Evolutionary conservation across 2,329 filamentous ascomycete genomes (phyloP), one percentile per base, ranked within the genome.

Genomic region (Ramichloridium luteum): DNA sequence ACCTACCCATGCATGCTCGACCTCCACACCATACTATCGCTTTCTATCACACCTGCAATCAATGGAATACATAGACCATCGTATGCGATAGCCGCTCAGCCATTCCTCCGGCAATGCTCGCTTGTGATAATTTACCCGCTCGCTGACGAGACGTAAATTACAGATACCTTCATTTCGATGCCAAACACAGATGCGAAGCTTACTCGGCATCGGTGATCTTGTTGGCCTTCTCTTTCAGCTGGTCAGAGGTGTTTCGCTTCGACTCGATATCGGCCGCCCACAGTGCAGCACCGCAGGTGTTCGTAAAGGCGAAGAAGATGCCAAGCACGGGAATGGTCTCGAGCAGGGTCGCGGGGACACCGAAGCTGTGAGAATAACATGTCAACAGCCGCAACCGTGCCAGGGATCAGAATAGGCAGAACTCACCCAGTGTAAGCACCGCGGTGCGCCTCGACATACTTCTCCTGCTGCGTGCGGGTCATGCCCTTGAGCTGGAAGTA

Each of bases 401-500:
- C 16, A 16, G n/a, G n/a, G n/a, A n/a, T n/a, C n/a, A n/a, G 20
- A 20, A 5, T 26, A n/a, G 11, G 39, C 26, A 25, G 20, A 16
- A 32, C 75, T 58, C 62, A 90, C 80, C 80, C 75, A 8, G 83
- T 81, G 60, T 93, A 94, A 13, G 80, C 77, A 4, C 73, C 82
- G 35, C 70, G 67, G 44, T 85, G 72, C 48, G 72, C 64, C 43
- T 75, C 64, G 13, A 93, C 61, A 67, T 78, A 92, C 29, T 75
- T 67, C 28, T 73, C 67, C 47, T 65, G 71, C 55, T 83, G 70
- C 8, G 62, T 62, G 16, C 65, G 58, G 26, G 71, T 72, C 83
- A 84, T 93, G 28, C 73, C 72, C 62, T 94, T 96, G 39, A 96
- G 67, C 61, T 93, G 82, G 56, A 93, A 94, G 59, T 93, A 94